Percentiles rank a stretch among this genome's conserved stretches.
Evolutionary conservation across 2,329 filamentous ascomycete species (phyloP).

Genomic region (Colletotrichum siamense): DNA sequence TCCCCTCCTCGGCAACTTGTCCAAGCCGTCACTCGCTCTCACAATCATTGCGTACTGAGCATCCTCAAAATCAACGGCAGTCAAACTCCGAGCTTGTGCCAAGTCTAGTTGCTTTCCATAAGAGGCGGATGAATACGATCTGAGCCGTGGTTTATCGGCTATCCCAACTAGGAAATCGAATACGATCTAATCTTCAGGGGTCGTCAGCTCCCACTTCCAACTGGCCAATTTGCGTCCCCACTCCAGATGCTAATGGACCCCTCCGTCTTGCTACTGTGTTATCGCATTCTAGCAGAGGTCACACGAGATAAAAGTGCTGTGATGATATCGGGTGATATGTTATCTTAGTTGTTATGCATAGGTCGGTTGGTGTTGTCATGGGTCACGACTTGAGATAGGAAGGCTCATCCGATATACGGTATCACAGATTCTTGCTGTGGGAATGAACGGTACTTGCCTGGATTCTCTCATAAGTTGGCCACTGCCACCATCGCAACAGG

Average conservation of each 20-base stretch:
- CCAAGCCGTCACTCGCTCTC: rapidly evolving
- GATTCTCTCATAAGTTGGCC: neutral
- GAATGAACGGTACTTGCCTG: neutral
- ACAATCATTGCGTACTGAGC: neutral
- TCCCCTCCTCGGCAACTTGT: neutral
- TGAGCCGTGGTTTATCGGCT: neutral
- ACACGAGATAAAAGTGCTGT: neutral
- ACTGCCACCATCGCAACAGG: neutral
- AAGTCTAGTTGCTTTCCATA: neutral
- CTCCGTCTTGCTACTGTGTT: neutral
- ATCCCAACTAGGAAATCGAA: neutral
- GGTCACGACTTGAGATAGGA: neutral
- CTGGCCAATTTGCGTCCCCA: neutral
- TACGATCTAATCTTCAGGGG: neutral
- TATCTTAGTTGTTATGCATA: neutral
- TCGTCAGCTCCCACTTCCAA: neutral
- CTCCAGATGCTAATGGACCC: neutral
- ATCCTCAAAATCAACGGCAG: neutral
- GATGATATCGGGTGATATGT: neutral
- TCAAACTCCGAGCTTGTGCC: neutral
- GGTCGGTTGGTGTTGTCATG: neutral
- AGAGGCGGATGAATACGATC: neutral
- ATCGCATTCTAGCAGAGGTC: neutral
- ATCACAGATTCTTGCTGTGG: neutral
- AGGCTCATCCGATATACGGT: neutral